phyloP scores from a whole-genome alignment of 306 rosid species.

The Carpinus viminea region DNA sequence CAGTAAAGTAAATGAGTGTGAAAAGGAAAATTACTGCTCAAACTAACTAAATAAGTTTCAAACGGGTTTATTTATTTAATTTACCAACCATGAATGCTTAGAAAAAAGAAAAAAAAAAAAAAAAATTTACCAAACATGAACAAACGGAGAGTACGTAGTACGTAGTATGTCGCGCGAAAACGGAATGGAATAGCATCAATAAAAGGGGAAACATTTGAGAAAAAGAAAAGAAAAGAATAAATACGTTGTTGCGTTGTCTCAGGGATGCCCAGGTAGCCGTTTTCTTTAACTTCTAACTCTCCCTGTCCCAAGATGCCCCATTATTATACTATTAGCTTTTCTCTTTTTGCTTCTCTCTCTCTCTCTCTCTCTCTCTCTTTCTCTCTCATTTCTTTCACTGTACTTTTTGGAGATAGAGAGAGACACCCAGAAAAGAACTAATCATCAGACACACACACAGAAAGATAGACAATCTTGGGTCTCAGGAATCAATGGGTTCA shows the following conservation, averaged over 20 bases:
- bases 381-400: slow-evolving; percentile 32
- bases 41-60: too few species aligned
- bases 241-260: slow-evolving; percentile 54
- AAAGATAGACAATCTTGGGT: slow-evolving; percentile 7
- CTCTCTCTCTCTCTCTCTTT: slow-evolving; percentile 9
- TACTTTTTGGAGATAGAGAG: slow-evolving; percentile 31
- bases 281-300: slow-evolving; percentile 54
- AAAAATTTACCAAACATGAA: too few species aligned
- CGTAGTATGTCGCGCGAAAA: slow-evolving; percentile 18
- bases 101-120: too few species aligned
- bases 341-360: slow-evolving; percentile 5
- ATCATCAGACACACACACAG: slow-evolving; percentile 25
- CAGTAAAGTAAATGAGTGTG: too few species aligned
- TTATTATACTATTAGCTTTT: slow-evolving; percentile 17
- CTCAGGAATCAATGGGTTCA: slow-evolving; percentile 57
- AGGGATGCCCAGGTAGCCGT: slow-evolving; percentile 53
- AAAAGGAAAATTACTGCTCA: too few species aligned
- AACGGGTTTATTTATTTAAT: too few species aligned
- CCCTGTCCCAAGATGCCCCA: slow-evolving; percentile 32
- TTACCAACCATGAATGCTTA: too few species aligned
- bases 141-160: slow-evolving; percentile 23
- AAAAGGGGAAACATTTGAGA: slow-evolving; percentile 2
- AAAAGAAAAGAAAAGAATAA: slow-evolving; percentile 52
- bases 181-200: slow-evolving; percentile 14
- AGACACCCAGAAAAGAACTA: slow-evolving; percentile 26